Evolutionary conservation across 2,329 filamentous ascomycete genomes (phyloP), one percentile per base, ranked within the genome.

Genomic region (Fusarium caatingaense): DNA sequence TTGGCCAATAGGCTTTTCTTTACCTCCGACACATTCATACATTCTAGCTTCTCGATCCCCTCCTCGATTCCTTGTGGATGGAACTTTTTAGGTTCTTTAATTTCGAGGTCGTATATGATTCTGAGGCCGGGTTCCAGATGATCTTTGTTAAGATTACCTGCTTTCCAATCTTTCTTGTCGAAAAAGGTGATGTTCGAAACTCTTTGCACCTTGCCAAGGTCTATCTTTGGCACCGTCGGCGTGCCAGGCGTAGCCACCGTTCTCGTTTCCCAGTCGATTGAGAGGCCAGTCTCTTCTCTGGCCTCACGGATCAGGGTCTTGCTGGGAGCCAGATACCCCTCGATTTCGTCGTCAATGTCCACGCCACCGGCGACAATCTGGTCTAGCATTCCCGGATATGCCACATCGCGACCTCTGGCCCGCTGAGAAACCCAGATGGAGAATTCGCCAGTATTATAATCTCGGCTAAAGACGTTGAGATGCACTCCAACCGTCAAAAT

Each of bases 121-220:
- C 80, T 78, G n/a, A 81, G 71, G 3, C 79, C 80, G 2, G 79
- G 79, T 60, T 81, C 80, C 20, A 81, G 61, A 56, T 81, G 78
- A 44, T 76, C 77, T 12, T 74, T 65, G 57, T 76, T 78, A 4
- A 60, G 64, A 16, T 47, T 37, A 11, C 78, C 78, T 12, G 78
- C 77, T 4, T 66, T 57, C 16, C 55, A 42, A 37, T 76, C 76
- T 58, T 81, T 81, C 56, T 70, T 68, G 53, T 80, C 79, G 63
- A 77, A 80, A 49, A 80, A 81, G 6, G 76, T 74, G 34, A 81
- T 77, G n/a, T 59, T 45, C 2, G 72, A 68, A 11, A 70, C 74
- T 13, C 69, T 57, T 16, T 64, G 44, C 10, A 78, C 71, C 8
- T 21, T 66, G 7, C 78, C 78, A 18, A 80, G 49, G 46, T 21